A percentile compares a stretch with the other conserved stretches of the same genome.
Evolutionary conservation across 2,329 filamentous ascomycete genomes (phyloP).

Genomic region (Xylaria multiplex): DNA sequence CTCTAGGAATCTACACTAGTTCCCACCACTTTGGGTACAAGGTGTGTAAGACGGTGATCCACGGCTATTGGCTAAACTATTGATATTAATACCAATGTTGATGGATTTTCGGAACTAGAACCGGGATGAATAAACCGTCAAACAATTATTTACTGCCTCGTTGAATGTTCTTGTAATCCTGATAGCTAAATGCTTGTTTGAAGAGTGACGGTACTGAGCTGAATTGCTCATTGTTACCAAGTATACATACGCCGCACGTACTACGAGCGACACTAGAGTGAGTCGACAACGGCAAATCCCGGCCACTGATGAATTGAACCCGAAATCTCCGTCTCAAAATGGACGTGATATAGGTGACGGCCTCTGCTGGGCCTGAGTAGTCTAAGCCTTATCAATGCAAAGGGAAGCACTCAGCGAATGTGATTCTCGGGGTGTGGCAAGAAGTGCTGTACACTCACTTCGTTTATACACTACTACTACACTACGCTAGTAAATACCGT

Average conservation of each 20-base stretch:
- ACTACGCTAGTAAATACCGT: neutral
- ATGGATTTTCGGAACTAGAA: conserved; percentile 7
- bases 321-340: neutral
- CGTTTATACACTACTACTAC: too few species aligned
- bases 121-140: neutral
- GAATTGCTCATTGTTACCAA: neutral
- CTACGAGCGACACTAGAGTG: conserved; percentile 26
- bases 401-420: too few species aligned
- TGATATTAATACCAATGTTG: conserved; percentile 16
- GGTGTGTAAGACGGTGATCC: conserved; percentile 11
- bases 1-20: neutral
- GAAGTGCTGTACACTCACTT: neutral
- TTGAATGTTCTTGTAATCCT: neutral
- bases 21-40: conserved; percentile 10
- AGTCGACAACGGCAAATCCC: conserved; percentile 20
- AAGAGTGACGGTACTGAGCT: neutral
- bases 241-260: conserved; percentile 1
- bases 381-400: neutral
- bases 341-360: neutral
- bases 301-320: conserved; percentile 11
- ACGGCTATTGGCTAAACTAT: conserved; percentile 28
- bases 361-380: neutral
- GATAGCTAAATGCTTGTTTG: neutral
- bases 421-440: too few species aligned
- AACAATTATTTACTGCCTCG: neutral